phyloP scores from a whole-genome alignment of 2,329 filamentous ascomycete genomes.

The Fusarium sp. region DNA sequence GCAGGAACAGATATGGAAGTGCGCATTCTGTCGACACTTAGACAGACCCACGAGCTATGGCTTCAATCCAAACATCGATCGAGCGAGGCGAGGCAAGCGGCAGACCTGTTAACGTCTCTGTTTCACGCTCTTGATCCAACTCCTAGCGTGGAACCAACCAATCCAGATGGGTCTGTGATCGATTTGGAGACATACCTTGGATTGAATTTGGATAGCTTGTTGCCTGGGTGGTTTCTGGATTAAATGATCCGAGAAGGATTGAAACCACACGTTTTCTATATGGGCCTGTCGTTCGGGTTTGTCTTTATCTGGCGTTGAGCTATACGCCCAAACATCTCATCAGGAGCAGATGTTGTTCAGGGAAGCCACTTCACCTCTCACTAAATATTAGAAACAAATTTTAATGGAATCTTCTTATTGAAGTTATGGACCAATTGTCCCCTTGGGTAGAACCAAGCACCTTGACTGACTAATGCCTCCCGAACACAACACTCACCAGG shows the following conservation, averaged over 20 bases:
- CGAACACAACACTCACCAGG: not conserved
- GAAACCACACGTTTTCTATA: too few species aligned
- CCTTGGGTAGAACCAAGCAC: not conserved
- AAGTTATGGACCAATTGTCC: not conserved
- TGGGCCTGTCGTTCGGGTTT: not conserved
- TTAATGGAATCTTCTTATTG: not conserved
- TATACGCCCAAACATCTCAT: not conserved
- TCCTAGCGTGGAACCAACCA: not conserved
- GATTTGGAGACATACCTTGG: not conserved
- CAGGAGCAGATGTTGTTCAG: not conserved
- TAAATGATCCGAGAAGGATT: not conserved
- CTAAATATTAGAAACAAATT: not conserved
- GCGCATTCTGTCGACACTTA: not conserved
- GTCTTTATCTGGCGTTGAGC: not conserved
- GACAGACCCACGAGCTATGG: slow-evolving; percentile 5
- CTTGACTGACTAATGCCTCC: not conserved
- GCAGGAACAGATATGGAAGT: not conserved
- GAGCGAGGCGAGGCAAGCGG: slow-evolving; percentile 10
- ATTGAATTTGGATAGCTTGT: not conserved
- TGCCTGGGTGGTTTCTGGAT: not conserved
- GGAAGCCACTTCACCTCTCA: not conserved
- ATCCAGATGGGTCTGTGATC: not conserved
- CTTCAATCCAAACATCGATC: slow-evolving; percentile 3
- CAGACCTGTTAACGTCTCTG: not conserved
- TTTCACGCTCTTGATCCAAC: slow-evolving; percentile 1